Evolutionary conservation across 331 rosid genomes (phyloP).

Genomic region (Acacia concinna): DNA sequence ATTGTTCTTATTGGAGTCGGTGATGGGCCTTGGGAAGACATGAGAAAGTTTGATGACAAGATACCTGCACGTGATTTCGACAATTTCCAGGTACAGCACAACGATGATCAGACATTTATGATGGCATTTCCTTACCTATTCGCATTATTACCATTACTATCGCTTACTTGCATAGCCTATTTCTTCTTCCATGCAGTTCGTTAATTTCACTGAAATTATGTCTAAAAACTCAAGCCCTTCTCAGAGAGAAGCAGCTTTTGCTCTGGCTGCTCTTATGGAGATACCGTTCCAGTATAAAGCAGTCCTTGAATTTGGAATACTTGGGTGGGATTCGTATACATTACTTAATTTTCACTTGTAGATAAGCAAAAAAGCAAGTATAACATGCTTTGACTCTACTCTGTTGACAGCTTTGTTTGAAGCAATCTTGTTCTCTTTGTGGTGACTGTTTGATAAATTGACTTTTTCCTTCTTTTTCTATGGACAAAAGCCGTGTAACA

Average conservation of each 20-base stretch:
- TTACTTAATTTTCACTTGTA: background rate
- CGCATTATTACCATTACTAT: conserved; percentile 1
- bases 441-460: conserved; percentile 18
- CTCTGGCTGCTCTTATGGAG: conserved; percentile 91
- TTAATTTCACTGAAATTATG: conserved; percentile 76
- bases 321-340: conserved; percentile 53
- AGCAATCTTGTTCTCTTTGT: conserved; percentile 24
- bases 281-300: conserved; percentile 90
- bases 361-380: background rate
- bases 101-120: background rate
- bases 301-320: conserved; percentile 47
- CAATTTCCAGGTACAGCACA: conserved; percentile 72
- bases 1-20: conserved; percentile 87
- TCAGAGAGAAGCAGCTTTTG: conserved; percentile 81
- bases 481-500: conserved; percentile 48
- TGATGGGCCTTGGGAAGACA: conserved; percentile 98
- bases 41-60: conserved; percentile 84
- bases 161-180: background rate
- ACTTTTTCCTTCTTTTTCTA: conserved; percentile 2
- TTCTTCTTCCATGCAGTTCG: conserved; percentile 54
- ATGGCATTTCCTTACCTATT: background rate
- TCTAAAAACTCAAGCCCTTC: conserved; percentile 37
- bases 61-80: conserved; percentile 79
- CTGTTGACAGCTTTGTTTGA: background rate
- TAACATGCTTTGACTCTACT: background rate